Percentiles rank a stretch among this genome's conserved stretches.
These are phyloP conservation scores for Primulina eburnea DNA, from an alignment of 257 asterid genomes.

Conservation along the genomic window DNA sequence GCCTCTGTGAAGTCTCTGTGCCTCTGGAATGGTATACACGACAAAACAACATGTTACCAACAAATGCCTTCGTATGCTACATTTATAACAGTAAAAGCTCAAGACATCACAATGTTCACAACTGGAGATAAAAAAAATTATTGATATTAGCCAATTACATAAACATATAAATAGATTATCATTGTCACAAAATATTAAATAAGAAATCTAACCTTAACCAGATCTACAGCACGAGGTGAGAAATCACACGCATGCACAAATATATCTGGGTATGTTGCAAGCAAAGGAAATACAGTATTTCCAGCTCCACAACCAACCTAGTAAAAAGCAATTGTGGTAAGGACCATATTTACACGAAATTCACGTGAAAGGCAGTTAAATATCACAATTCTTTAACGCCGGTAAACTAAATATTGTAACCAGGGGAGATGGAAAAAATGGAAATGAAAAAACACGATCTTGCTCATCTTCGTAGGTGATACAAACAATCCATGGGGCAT, in stretches of 20 bases:
- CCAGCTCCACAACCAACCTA: constrained; percentile 99
- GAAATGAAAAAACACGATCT: not conserved
- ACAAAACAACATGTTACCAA: constrained; percentile 14
- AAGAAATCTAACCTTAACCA: constrained; percentile 69
- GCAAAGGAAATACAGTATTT: constrained; percentile 85
- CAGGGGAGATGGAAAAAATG: not conserved
- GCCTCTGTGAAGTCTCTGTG: constrained; percentile 78
- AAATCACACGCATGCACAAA: constrained; percentile 91
- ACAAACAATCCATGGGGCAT: constrained; percentile 3
- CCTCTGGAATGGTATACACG: constrained; percentile 41
- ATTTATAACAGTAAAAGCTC: not conserved
- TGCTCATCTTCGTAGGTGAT: not conserved
- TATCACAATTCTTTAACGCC: not conserved
- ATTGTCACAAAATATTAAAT: constrained; percentile 13
- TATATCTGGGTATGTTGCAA: constrained; percentile 63
- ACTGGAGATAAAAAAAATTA: too few relatives aligned
- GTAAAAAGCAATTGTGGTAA: constrained; percentile 19
- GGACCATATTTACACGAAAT: constrained; percentile 11
- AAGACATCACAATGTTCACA: not conserved
- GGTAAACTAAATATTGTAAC: not conserved
- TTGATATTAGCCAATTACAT: not conserved
- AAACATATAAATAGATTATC: not conserved
- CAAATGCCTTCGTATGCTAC: not conserved
- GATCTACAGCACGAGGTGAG: constrained; percentile 85
- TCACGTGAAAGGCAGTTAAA: constrained; percentile 1